Conservation (phyloP, 2,329 filamentous ascomycete genomes). For the Microdochium trichocladiopsis region DNA sequence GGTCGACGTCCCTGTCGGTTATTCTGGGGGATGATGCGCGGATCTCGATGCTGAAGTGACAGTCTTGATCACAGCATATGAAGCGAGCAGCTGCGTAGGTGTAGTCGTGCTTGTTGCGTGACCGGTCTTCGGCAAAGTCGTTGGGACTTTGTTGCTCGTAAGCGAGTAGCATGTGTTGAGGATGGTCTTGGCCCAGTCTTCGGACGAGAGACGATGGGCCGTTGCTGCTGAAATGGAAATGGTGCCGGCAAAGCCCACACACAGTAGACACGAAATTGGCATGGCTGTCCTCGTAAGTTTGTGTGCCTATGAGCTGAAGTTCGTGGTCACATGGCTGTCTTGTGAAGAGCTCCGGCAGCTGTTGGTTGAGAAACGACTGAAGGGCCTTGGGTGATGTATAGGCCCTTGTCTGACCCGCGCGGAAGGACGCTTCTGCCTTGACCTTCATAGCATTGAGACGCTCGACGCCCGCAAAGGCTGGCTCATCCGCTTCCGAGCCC, state of each 20-base stretch:
- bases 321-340: constrained; percentile 14
- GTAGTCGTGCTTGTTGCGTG: constrained; percentile 5
- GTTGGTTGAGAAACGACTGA: constrained; percentile 12
- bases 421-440: background rate
- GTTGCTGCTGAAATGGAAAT: constrained; percentile 18
- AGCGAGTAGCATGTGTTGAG: constrained; percentile 18
- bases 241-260: constrained; percentile 17
- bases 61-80: constrained; percentile 15
- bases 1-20: constrained; percentile 28
- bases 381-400: constrained; percentile 20
- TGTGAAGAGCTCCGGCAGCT: constrained; percentile 10
- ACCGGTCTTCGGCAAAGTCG: constrained; percentile 3
- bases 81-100: constrained; percentile 10
- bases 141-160: constrained; percentile 5
- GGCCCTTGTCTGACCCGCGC: constrained; percentile 6
- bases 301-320: constrained; percentile 12
- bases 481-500: background rate
- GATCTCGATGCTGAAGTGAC: constrained; percentile 37
- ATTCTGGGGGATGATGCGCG: constrained; percentile 37
- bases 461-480: background rate
- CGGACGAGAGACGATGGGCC: constrained; percentile 2
- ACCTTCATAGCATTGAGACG: background rate
- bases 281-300: constrained; percentile 7
- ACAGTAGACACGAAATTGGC: constrained; percentile 14
- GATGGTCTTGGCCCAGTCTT: constrained; percentile 9